Conservation (phyloP, 768 basidiomycete species). For the Boletus rufocinnamomeus region DNA sequence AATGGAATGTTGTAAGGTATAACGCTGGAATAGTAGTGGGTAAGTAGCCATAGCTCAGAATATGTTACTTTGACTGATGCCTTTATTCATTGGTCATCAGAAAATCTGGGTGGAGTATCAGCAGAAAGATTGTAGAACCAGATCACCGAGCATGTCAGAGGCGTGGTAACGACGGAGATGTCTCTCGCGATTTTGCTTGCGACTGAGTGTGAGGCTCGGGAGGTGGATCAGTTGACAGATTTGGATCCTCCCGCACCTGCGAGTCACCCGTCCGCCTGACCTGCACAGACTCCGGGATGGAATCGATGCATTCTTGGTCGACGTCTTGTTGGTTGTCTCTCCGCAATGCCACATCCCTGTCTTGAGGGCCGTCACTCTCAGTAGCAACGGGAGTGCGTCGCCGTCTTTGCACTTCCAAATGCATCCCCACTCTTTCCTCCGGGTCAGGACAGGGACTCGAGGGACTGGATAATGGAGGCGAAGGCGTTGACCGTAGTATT, state of each 20-base stretch:
- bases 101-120: background rate
- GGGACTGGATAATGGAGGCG: slow-evolving; percentile 1
- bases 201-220: background rate
- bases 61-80: background rate
- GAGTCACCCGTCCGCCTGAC: background rate
- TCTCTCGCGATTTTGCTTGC: background rate
- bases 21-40: background rate
- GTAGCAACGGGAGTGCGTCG: background rate
- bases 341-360: background rate
- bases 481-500: slow-evolving; percentile 19
- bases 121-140: background rate
- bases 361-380: background rate
- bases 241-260: background rate
- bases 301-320: background rate
- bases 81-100: background rate
- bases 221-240: background rate
- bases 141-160: background rate
- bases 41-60: slow-evolving; percentile 3
- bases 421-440: background rate
- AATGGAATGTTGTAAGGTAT: slow-evolving; percentile 10
- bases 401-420: slow-evolving; percentile 4
- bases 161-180: background rate
- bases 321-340: background rate
- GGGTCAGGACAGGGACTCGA: slow-evolving; percentile 3
- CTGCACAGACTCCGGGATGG: background rate